Percentiles rank a stretch among this genome's conserved stretches.
Evolutionary conservation across 345 rosid species (phyloP).

Genomic region (Rubroshorea leprosula): DNA sequence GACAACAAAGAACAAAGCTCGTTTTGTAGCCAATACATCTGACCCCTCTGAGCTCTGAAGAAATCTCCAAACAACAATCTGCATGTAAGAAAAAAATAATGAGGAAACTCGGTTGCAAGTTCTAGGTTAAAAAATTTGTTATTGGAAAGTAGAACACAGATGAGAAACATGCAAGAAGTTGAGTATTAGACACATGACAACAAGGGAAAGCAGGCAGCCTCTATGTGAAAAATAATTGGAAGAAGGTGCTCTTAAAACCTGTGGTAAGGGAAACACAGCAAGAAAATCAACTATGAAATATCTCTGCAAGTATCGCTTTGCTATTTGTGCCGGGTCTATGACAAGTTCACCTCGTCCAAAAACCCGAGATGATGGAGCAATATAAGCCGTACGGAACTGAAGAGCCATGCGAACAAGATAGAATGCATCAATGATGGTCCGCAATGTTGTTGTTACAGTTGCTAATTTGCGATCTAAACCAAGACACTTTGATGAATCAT

Average conservation of each 20-base stretch:
- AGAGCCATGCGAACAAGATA: slow-evolving; percentile 89
- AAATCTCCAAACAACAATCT: slow-evolving; percentile 89
- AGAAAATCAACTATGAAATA: slow-evolving; percentile 85
- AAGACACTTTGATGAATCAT: slow-evolving; percentile 43
- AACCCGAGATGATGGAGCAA: slow-evolving; percentile 94
- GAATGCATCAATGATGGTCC: slow-evolving; percentile 72
- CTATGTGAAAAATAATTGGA: not conserved
- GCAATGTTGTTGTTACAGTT: slow-evolving; percentile 62
- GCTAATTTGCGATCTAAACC: slow-evolving; percentile 72
- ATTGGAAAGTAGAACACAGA: not conserved
- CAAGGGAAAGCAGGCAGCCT: slow-evolving; percentile 2
- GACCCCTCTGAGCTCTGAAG: slow-evolving; percentile 64
- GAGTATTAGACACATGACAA: slow-evolving; percentile 1
- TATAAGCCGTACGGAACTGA: slow-evolving; percentile 92
- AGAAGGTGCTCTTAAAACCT: slow-evolving; percentile 38
- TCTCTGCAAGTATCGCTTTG: slow-evolving; percentile 70
- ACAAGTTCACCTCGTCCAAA: slow-evolving; percentile 98
- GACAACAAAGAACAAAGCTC: slow-evolving; percentile 58
- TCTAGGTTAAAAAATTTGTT: too few species aligned
- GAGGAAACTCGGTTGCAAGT: too few species aligned
- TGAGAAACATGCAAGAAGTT: slow-evolving; percentile 13
- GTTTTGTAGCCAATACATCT: slow-evolving; percentile 68
- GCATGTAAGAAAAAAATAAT: slow-evolving; percentile 16
- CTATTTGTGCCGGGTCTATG: slow-evolving; percentile 79
- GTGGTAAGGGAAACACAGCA: slow-evolving; percentile 86